A percentile compares a stretch with the other conserved stretches of the same genome.
Conservation (phyloP, 768 basidiomycete species). For the Lactarius hatsudake region DNA sequence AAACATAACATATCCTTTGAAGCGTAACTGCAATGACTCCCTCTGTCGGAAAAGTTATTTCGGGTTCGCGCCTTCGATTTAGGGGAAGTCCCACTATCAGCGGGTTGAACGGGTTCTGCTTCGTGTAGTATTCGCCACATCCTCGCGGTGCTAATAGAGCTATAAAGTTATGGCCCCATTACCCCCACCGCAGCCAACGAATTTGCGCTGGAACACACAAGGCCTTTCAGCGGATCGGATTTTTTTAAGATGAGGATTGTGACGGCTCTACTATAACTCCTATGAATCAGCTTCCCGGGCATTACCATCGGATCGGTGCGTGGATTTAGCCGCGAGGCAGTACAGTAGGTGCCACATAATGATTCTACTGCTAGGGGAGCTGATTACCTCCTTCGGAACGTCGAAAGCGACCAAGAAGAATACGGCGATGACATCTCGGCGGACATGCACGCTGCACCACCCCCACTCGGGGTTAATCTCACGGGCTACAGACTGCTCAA, state of each 20-base stretch:
- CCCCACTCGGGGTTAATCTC: conserved; percentile 11
- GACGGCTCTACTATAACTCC: too few relatives aligned
- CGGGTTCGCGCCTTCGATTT: too few relatives aligned
- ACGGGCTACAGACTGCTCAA: conserved; percentile 14
- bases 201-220: neutral
- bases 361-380: neutral
- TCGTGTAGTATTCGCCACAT: too few relatives aligned
- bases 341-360: neutral
- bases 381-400: neutral
- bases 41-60: too few relatives aligned
- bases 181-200: neutral
- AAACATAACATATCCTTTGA: too few relatives aligned
- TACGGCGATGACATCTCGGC: neutral
- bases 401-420: neutral
- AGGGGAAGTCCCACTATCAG: too few relatives aligned
- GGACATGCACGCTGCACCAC: neutral
- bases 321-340: neutral
- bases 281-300: neutral
- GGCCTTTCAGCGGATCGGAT: neutral
- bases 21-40: too few relatives aligned
- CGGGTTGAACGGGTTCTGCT: too few relatives aligned
- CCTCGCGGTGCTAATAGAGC: too few relatives aligned
- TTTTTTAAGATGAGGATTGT: neutral
- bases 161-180: neutral
- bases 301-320: neutral